phyloP scores from a whole-genome alignment of 257 asterid species.

The Leonotis leonurus region DNA sequence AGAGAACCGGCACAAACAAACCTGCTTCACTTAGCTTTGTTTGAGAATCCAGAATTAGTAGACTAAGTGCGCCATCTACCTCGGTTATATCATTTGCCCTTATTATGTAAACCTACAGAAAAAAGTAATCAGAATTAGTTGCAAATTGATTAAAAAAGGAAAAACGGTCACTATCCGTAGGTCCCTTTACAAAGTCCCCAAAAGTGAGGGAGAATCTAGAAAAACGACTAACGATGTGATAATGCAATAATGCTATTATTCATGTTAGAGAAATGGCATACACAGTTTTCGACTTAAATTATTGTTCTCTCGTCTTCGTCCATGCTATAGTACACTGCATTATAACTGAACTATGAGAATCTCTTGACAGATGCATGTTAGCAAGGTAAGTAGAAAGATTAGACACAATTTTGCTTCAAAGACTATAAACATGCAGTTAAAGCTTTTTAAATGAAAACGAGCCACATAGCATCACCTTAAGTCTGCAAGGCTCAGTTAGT shows the following conservation, averaged over 20 bases:
- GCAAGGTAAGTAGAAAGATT: not conserved
- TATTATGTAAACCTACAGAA: slow-evolving; percentile 44
- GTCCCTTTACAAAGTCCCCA: too few relatives aligned
- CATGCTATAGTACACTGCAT: not conserved
- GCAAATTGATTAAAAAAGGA: not conserved
- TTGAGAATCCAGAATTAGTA: slow-evolving; percentile 61
- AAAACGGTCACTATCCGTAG: too few relatives aligned
- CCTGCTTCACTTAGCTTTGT: slow-evolving; percentile 63
- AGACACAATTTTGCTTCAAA: too few relatives aligned
- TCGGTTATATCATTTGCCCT: slow-evolving; percentile 70
- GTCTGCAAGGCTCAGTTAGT: slow-evolving; percentile 40
- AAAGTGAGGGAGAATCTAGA: too few relatives aligned
- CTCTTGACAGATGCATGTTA: too few relatives aligned
- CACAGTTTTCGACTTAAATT: not conserved
- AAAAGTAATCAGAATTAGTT: too few relatives aligned
- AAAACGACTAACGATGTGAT: too few relatives aligned
- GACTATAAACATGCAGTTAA: not conserved
- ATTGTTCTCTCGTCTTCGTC: too few relatives aligned
- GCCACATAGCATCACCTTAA: slow-evolving; percentile 49
- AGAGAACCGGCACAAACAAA: slow-evolving; percentile 35
- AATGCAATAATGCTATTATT: too few relatives aligned
- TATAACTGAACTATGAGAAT: not conserved
- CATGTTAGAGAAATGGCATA: not conserved
- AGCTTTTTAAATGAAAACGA: too few relatives aligned
- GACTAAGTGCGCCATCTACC: slow-evolving; percentile 94